Percentiles rank a stretch among this genome's conserved stretches.
phyloP scores from a whole-genome alignment of 202 grass and related monocot species.

The Schoenoplectus tabernaemontani region DNA sequence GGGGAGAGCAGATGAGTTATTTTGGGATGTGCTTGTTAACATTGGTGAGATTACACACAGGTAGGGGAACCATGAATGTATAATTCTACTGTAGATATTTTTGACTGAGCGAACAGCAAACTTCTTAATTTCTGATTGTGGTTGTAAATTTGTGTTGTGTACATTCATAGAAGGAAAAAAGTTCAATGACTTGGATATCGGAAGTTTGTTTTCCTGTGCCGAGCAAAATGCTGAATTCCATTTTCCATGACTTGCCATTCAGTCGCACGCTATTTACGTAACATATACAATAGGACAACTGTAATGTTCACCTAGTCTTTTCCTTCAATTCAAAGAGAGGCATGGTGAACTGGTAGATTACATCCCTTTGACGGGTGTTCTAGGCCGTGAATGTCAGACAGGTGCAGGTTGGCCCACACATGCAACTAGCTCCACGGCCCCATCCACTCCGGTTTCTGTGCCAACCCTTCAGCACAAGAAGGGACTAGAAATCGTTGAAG shows the following conservation, averaged over 20 bases:
- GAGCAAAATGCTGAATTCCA: not conserved
- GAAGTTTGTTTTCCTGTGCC: not conserved
- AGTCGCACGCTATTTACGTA: too few relatives aligned
- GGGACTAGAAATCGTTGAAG: too few relatives aligned
- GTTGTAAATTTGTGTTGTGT: slow-evolving; percentile 23
- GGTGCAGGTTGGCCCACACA: not conserved
- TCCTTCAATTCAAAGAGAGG: not conserved
- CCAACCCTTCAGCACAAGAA: not conserved
- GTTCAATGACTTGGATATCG: not conserved
- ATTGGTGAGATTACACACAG: slow-evolving; percentile 27
- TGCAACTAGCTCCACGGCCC: not conserved
- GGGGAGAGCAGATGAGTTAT: slow-evolving; percentile 48
- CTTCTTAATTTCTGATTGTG: slow-evolving; percentile 10
- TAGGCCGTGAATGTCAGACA: not conserved
- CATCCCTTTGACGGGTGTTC: not conserved
- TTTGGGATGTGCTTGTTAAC: slow-evolving; percentile 62
- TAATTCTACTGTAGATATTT: slow-evolving; percentile 6
- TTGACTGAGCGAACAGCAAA: not conserved
- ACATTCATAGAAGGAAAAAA: slow-evolving; percentile 5
- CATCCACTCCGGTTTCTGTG: not conserved
- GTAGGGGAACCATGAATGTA: not conserved
- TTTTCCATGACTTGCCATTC: not conserved
- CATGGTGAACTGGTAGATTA: not conserved
- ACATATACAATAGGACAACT: not conserved
- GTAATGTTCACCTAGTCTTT: not conserved